phyloP scores from a whole-genome alignment of 2,329 filamentous ascomycete genomes.

The Calonectria pauciramosa region DNA sequence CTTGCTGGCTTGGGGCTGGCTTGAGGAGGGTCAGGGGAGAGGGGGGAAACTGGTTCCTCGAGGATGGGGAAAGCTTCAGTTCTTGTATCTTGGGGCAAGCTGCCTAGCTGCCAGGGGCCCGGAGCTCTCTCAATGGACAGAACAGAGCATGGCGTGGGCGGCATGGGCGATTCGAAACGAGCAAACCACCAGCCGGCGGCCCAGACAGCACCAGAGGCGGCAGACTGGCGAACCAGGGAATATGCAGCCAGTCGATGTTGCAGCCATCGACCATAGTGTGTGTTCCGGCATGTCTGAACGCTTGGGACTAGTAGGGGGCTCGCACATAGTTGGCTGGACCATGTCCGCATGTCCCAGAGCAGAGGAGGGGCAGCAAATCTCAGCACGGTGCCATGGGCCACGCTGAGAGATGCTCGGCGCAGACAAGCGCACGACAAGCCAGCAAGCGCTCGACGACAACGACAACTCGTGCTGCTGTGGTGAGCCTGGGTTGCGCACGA shows the following conservation, averaged over 20 bases:
- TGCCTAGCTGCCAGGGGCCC: background rate
- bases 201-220: slow-evolving; percentile 12
- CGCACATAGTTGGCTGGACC: slow-evolving; percentile 10
- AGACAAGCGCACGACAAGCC: background rate
- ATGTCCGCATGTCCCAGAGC: slow-evolving; percentile 17
- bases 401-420: slow-evolving; percentile 8
- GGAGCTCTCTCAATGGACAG: slow-evolving; percentile 8
- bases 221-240: slow-evolving; percentile 26
- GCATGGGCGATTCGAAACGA: slow-evolving; percentile 21
- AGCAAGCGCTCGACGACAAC: background rate
- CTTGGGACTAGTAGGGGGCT: slow-evolving; percentile 21
- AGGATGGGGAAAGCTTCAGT: slow-evolving; percentile 16
- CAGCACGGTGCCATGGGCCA: slow-evolving; percentile 18
- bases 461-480: background rate
- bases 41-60: background rate
- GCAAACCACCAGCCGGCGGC: background rate
- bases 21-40: slow-evolving; percentile 8
- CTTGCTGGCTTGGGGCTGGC: background rate
- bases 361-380: slow-evolving; percentile 8
- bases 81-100: slow-evolving; percentile 25
- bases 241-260: slow-evolving; percentile 15
- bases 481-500: background rate
- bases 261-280: slow-evolving; percentile 21
- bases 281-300: slow-evolving; percentile 20
- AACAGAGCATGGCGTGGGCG: slow-evolving; percentile 11